Evolutionary conservation across 1,139 yeast genomes (phyloP).

Genomic region (Diutina pseudorugosa): DNA sequence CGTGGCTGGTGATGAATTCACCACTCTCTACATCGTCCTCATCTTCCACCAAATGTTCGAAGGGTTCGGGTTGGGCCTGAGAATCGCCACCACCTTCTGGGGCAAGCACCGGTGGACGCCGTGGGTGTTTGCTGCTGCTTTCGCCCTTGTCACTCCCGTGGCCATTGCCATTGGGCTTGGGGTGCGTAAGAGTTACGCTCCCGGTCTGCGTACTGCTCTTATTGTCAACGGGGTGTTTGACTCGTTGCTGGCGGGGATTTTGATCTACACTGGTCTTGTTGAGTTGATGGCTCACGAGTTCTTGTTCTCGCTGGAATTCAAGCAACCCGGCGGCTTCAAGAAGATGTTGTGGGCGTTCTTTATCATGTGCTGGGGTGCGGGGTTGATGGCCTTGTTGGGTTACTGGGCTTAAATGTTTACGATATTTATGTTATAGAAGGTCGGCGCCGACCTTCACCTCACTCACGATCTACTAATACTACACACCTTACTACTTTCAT

Average conservation of each 20-base stretch:
- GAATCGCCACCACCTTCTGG: slow-evolving; percentile 69
- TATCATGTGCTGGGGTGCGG: slow-evolving; percentile 57
- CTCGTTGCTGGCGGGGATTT: slow-evolving; percentile 74
- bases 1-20: slow-evolving; percentile 61
- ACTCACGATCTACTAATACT: neutral
- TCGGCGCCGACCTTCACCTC: neutral
- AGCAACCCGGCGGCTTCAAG: slow-evolving; percentile 34
- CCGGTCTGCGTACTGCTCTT: slow-evolving; percentile 48
- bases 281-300: slow-evolving; percentile 88
- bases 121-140: slow-evolving; percentile 46
- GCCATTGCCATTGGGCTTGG: slow-evolving; percentile 83
- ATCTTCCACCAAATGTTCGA: slow-evolving; percentile 90
- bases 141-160: slow-evolving; percentile 69
- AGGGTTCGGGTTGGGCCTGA: slow-evolving; percentile 84
- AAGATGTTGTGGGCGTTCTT: slow-evolving; percentile 24
- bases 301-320: slow-evolving; percentile 52
- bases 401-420: slow-evolving; percentile 55
- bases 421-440: neutral
- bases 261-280: slow-evolving; percentile 75
- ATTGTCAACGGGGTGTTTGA: slow-evolving; percentile 74
- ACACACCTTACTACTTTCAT: neutral
- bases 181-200: slow-evolving; percentile 52
- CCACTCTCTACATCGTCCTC: slow-evolving; percentile 63
- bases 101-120: slow-evolving; percentile 27
- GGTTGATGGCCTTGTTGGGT: slow-evolving; percentile 76